Base-by-base conservation (phyloP, 2,329 filamentous ascomycete genomes). In the Arachnomyces sp. region DNA sequence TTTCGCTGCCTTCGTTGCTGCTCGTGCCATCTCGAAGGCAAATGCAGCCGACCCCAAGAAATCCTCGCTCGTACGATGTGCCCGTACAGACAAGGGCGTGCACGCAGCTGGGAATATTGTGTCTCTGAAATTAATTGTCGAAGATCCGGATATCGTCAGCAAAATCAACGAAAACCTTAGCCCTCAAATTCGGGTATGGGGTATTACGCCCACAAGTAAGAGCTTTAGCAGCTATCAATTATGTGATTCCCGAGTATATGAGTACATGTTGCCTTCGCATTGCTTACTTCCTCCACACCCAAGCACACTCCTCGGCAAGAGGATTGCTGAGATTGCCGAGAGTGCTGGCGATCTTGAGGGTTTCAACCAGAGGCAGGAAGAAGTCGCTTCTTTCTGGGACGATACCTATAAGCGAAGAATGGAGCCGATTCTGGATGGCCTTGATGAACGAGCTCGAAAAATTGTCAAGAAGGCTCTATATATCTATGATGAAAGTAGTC, bases 41-140 rank as follows among this genome's bases (percentile, higher is more conserved):
- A 98, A 98, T 59, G 92, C 92, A 15, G 82, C 94, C 53, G 92
- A 98, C 59, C 92, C 90, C 3, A 94, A 93, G 64, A 98, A 98
- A 66, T 94, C 88, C 2, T 89, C 87, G 38, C 77, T 98, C 34
- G 86, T 95, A 39, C 83, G 92, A 49, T 98, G 92, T 63, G 92
- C 92, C 3, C 77, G 92, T 48, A 98, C 92, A 0, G 92, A 98
- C 68, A 98, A 96, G 71, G 92, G 92, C 40, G 90, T 96, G 2
- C 90, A 96, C 62, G 90, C 90, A 1, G 90, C 90, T 1, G 92
- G 90, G 38, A 96, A 96, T 57, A 82, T 96, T 55, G 86, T 96
- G 46, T 95, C 87, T 25, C 64, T 96, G 54, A 98, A 98, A 69
- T 73, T 98, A 52, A 96, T 98, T 53, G 82, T 95, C 35, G 90